Evolutionary conservation across 345 rosid genomes (phyloP).

Genomic region (Triadica sebifera): DNA sequence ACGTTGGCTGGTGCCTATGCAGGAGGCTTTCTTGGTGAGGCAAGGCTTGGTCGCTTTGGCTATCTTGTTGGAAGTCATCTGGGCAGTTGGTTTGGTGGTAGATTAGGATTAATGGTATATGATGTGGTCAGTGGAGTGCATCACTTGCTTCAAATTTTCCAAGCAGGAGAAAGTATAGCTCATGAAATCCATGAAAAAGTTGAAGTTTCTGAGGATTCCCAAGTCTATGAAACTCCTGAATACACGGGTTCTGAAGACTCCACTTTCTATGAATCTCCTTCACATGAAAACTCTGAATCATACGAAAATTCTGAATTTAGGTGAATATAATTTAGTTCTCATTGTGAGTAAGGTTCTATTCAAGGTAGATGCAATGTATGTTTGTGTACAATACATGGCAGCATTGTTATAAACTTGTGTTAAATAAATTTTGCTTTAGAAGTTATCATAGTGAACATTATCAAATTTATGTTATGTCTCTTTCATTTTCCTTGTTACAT

Average conservation of each 20-base stretch:
- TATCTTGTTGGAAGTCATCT: conserved; percentile 85
- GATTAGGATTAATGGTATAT: conserved; percentile 85
- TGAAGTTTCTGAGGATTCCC: conserved; percentile 8
- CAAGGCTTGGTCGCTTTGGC: conserved; percentile 77
- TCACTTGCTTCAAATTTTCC: conserved; percentile 46
- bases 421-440: too few relatives aligned
- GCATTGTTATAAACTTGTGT: neutral
- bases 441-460: too few relatives aligned
- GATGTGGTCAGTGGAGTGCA: conserved; percentile 78
- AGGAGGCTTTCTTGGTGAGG: conserved; percentile 75
- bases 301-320: conserved; percentile 11
- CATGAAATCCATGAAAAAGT: neutral
- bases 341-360: neutral
- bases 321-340: neutral
- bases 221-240: conserved; percentile 9
- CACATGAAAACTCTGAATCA: conserved; percentile 14
- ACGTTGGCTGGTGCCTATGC: conserved; percentile 82
- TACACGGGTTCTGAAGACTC: conserved; percentile 12
- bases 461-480: too few relatives aligned
- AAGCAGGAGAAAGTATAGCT: conserved; percentile 28
- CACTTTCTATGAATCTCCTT: conserved; percentile 15
- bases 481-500: too few relatives aligned
- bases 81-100: conserved; percentile 97
- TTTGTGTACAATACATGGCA: neutral
- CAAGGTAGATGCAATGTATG: neutral